phyloP scores from a whole-genome alignment of 805 yeast genomes.

The Candida schatavii region DNA sequence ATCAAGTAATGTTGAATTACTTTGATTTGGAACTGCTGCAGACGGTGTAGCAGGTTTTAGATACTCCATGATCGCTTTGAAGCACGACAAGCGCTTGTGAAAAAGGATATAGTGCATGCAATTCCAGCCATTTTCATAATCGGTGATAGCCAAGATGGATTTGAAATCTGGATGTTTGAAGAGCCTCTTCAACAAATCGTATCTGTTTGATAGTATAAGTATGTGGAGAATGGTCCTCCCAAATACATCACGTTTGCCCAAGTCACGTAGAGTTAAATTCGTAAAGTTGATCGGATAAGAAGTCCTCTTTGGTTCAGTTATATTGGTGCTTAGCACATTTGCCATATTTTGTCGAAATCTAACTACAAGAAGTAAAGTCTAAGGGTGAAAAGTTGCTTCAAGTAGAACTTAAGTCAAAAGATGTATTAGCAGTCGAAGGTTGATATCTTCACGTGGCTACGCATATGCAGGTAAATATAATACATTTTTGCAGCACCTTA shows the following conservation, averaged over 20 bases:
- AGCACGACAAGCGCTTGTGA: slow-evolving; percentile 54
- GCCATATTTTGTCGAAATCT: slow-evolving; percentile 4
- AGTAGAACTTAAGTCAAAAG: no score
- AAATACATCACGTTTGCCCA: slow-evolving; percentile 58
- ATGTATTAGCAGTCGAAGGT: no score
- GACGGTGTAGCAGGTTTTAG: slow-evolving; percentile 12
- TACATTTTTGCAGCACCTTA: no score
- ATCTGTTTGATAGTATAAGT: slow-evolving; percentile 48
- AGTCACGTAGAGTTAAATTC: slow-evolving; percentile 32
- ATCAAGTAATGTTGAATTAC: slow-evolving; percentile 25
- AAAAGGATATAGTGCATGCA: slow-evolving; percentile 70
- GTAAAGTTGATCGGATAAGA: slow-evolving; percentile 9
- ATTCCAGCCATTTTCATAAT: slow-evolving; percentile 80
- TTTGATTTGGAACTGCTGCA: slow-evolving; percentile 14
- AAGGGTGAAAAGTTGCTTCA: no score
- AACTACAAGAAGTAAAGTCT: neutral
- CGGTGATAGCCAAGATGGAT: slow-evolving; percentile 39
- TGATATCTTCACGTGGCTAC: no score
- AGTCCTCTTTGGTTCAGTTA: slow-evolving; percentile 3
- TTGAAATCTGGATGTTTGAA: slow-evolving; percentile 49
- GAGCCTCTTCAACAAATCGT: slow-evolving; percentile 44
- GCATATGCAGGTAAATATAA: no score
- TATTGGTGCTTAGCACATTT: slow-evolving; percentile 10
- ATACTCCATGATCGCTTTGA: slow-evolving; percentile 36
- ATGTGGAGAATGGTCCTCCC: slow-evolving; percentile 68